Percentiles rank a stretch among this genome's conserved stretches.
Conservation (phyloP, 768 basidiomycete genomes). For the Steccherinum ochraceum region DNA sequence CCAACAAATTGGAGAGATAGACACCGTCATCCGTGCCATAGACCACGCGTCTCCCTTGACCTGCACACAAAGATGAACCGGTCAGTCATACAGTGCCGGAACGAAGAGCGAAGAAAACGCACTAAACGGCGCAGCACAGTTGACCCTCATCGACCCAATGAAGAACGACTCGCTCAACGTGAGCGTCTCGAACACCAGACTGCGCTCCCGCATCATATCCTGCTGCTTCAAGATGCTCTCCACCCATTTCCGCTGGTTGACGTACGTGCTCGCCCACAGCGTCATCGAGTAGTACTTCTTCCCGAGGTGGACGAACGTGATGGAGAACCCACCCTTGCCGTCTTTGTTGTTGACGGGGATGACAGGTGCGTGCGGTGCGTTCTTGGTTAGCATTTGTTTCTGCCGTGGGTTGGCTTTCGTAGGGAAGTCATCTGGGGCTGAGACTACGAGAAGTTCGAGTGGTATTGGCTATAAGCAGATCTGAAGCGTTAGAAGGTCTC, state of each 20-base stretch:
- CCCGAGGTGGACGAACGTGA: conserved; percentile 92
- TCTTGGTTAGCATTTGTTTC: conserved; percentile 27
- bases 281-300: conserved; percentile 88
- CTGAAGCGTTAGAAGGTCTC: not conserved
- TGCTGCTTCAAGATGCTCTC: conserved; percentile 91
- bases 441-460: conserved; percentile 82
- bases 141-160: conserved; percentile 76
- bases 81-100: not conserved
- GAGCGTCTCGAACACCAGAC: conserved; percentile 79
- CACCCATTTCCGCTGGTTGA: conserved; percentile 89
- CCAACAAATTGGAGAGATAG: conserved; percentile 84
- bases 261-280: conserved; percentile 82
- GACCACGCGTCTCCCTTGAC: conserved; percentile 75
- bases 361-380: conserved; percentile 37
- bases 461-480: conserved; percentile 74
- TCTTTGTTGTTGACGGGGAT: conserved; percentile 50
- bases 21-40: conserved; percentile 99
- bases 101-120: not conserved
- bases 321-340: conserved; percentile 81
- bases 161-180: conserved; percentile 88
- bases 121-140: conserved; percentile 88
- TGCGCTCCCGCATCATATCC: conserved; percentile 74
- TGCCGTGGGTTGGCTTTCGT: conserved; percentile 20
- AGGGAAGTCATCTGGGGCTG: conserved; percentile 63
- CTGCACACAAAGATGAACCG: conserved; percentile 36